Conservation (phyloP, 495 filamentous ascomycete species). For the Penicillium egyptiacum region DNA sequence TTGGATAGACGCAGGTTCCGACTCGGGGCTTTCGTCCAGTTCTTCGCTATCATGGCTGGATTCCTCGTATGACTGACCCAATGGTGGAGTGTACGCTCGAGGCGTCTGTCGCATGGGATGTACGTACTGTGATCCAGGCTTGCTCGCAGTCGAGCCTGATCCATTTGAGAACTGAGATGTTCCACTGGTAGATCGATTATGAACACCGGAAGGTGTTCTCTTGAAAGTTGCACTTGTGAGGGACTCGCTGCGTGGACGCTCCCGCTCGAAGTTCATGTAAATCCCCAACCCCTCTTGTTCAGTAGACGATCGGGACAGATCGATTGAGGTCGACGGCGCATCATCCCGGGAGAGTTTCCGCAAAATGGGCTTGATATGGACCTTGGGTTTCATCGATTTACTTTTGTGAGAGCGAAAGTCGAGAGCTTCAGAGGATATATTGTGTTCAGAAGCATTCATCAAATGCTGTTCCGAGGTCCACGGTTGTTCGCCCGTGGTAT, state of each 20-base stretch:
- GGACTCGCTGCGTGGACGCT: slow-evolving; percentile 32
- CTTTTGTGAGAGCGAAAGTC: slow-evolving; percentile 30
- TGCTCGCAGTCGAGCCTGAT: slow-evolving; percentile 48
- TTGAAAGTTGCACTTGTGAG: slow-evolving; percentile 26
- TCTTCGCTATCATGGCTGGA: slow-evolving; percentile 50
- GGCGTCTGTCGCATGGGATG: slow-evolving; percentile 62
- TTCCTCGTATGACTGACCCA: slow-evolving; percentile 51
- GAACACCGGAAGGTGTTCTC: slow-evolving; percentile 41
- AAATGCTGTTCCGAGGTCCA: slow-evolving; percentile 16
- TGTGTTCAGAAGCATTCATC: slow-evolving; percentile 10
- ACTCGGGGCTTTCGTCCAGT: slow-evolving; percentile 36
- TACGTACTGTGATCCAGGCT: slow-evolving; percentile 53
- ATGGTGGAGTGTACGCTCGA: slow-evolving; percentile 55
- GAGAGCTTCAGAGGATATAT: slow-evolving; percentile 23
- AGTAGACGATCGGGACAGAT: slow-evolving; percentile 54
- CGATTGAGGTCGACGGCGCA: slow-evolving; percentile 44
- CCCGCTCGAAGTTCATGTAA: slow-evolving; percentile 48
- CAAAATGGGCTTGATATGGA: slow-evolving; percentile 59
- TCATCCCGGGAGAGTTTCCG: slow-evolving; percentile 54
- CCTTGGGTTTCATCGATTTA: slow-evolving; percentile 32
- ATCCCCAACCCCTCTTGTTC: slow-evolving; percentile 60
- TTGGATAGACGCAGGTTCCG: slow-evolving; percentile 24
- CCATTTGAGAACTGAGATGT: slow-evolving; percentile 55
- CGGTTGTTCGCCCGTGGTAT: slow-evolving; percentile 15
- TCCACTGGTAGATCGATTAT: slow-evolving; percentile 57